A percentile compares a stretch with the other conserved stretches of the same genome.
phyloP scores from a whole-genome alignment of 2,329 filamentous ascomycete genomes.

The Lasiodiplodia citricola region DNA sequence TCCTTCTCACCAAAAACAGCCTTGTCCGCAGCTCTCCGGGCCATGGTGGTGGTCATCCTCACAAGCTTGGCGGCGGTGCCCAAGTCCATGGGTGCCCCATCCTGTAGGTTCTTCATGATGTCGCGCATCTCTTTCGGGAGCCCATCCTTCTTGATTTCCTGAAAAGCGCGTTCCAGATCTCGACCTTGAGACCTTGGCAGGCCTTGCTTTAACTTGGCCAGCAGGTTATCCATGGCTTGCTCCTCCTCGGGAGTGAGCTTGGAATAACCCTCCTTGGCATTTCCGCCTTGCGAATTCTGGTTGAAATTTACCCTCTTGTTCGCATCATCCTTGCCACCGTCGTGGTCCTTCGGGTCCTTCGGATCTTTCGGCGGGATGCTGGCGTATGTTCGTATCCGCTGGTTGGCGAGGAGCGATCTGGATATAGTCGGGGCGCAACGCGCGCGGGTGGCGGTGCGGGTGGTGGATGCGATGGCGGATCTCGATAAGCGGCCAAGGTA shows the following conservation, averaged over 20 bases:
- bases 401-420: slow-evolving; percentile 50
- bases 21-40: slow-evolving; percentile 56
- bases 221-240: slow-evolving; percentile 62
- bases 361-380: slow-evolving; percentile 42
- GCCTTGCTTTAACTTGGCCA: slow-evolving; percentile 61
- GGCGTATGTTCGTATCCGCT: slow-evolving; percentile 50
- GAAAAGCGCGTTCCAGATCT: slow-evolving; percentile 64
- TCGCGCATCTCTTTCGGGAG: slow-evolving; percentile 69
- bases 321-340: slow-evolving; percentile 30
- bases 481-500: slow-evolving; percentile 68
- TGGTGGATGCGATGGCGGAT: slow-evolving; percentile 56
- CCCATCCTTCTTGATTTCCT: slow-evolving; percentile 69
- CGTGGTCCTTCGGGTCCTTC: slow-evolving; percentile 28
- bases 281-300: slow-evolving; percentile 34
- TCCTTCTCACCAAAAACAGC: slow-evolving; percentile 34
- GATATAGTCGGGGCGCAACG: slow-evolving; percentile 47
- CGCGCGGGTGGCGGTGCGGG: slow-evolving; percentile 38
- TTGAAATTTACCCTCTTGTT: slow-evolving; percentile 34
- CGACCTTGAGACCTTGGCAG: slow-evolving; percentile 68
- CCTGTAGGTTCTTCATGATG: slow-evolving; percentile 62
- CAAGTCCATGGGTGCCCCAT: slow-evolving; percentile 55
- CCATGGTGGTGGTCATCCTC: slow-evolving; percentile 61
- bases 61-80: slow-evolving; percentile 66
- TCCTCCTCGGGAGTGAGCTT: slow-evolving; percentile 62
- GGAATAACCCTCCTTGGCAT: slow-evolving; percentile 39